Percentiles rank a stretch among this genome's conserved stretches.
Conservation (phyloP, 2,329 filamentous ascomycete genomes). For the Aspergillus transmontanensis region DNA sequence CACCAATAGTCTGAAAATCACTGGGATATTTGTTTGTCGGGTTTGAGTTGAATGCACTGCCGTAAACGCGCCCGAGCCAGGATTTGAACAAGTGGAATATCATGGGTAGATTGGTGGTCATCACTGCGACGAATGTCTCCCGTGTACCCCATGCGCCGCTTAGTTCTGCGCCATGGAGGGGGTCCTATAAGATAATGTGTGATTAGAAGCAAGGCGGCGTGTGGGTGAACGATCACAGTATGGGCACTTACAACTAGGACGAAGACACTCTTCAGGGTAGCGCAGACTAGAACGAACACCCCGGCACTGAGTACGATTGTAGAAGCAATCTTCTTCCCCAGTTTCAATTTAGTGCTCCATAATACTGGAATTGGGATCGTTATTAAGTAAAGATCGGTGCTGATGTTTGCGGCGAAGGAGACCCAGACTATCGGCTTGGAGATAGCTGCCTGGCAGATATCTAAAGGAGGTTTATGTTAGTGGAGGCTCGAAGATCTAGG, state of each 20-base stretch:
- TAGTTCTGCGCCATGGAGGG: constrained; percentile 33
- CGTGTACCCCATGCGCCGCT: constrained; percentile 42
- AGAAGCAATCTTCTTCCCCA: constrained; percentile 52
- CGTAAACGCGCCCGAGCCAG: constrained; percentile 42
- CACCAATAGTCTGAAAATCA: constrained; percentile 25
- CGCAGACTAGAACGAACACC: constrained; percentile 55
- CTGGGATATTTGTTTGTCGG: constrained; percentile 44
- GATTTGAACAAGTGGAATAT: constrained; percentile 46
- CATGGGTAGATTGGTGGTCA: constrained; percentile 42
- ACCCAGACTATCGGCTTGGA: constrained; percentile 52
- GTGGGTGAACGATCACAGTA: not conserved
- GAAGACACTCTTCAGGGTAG: constrained; percentile 54
- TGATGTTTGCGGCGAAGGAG: constrained; percentile 52
- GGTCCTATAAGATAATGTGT: constrained; percentile 23
- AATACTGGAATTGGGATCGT: constrained; percentile 60
- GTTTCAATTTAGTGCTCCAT: constrained; percentile 52
- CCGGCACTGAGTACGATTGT: constrained; percentile 56
- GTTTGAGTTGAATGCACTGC: constrained; percentile 41
- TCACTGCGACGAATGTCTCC: constrained; percentile 44
- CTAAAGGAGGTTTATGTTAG: constrained; percentile 24
- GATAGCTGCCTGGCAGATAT: constrained; percentile 51
- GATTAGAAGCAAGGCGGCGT: not conserved
- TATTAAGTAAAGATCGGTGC: constrained; percentile 60
- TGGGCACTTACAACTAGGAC: constrained; percentile 41
- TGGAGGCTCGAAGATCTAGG: not conserved